Conservation (phyloP, 352 stramenopile genomes). For the Pythium vanterpoolii region DNA sequence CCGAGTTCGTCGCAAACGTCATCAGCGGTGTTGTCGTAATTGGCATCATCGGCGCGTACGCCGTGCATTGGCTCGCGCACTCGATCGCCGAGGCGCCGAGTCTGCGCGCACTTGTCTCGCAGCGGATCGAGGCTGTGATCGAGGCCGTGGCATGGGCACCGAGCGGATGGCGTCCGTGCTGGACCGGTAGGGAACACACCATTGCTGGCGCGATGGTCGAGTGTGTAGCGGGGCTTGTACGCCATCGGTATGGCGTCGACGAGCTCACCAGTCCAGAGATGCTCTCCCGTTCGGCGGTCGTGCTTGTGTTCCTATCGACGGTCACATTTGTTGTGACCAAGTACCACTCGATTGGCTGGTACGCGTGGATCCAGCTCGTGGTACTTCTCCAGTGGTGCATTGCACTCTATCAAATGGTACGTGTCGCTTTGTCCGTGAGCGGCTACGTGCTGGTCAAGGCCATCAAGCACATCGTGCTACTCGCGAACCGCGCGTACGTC, state of each 20-base stretch:
- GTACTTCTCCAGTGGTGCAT: conserved; percentile 64
- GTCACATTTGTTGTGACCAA: conserved; percentile 36
- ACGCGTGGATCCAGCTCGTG: conserved; percentile 47
- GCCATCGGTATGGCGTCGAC: conserved; percentile 26
- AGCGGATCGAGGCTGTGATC: conserved; percentile 9
- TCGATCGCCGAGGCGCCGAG: conserved; percentile 31
- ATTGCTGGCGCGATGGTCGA: conserved; percentile 31
- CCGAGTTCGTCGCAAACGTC: conserved; percentile 63
- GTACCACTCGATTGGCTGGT: conserved; percentile 67
- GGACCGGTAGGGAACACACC: conserved; percentile 5
- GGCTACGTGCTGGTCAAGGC: conserved; percentile 50
- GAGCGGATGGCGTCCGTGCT: conserved; percentile 15
- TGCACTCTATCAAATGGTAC: conserved; percentile 59
- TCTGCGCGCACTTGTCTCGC: conserved; percentile 25
- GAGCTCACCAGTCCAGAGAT: conserved; percentile 38
- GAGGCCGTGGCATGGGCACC: conserved; percentile 13
- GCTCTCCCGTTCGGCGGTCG: conserved; percentile 31
- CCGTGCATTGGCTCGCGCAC: conserved; percentile 24
- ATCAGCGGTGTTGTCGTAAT: conserved; percentile 47
- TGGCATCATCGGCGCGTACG: conserved; percentile 35
- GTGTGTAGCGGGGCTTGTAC: conserved; percentile 29
- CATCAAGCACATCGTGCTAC: conserved; percentile 25
- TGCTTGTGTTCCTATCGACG: conserved; percentile 15
- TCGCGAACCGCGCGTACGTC: conserved; percentile 12
- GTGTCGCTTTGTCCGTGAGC: conserved; percentile 53